Conservation (phyloP, 2,329 filamentous ascomycete species). For the Sporothrix curviconia region DNA sequence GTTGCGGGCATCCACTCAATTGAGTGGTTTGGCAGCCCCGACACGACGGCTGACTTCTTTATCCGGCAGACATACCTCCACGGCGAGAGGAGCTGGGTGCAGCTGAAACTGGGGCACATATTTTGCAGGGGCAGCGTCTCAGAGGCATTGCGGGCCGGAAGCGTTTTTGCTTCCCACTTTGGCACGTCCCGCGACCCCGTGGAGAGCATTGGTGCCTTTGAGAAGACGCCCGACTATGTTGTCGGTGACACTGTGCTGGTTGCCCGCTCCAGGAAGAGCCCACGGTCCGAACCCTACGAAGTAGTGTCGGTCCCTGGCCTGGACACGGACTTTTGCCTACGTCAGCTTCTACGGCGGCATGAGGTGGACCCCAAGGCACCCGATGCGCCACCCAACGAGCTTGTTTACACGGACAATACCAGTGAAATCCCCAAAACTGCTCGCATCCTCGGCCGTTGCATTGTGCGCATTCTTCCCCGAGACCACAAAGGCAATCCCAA, state of each 20-base stretch:
- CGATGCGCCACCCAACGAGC: conserved; percentile 45
- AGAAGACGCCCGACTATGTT: conserved; percentile 28
- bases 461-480: conserved; percentile 48
- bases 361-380: conserved; percentile 29
- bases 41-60: conserved; percentile 49
- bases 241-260: conserved; percentile 57
- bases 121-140: conserved; percentile 35
- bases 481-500: conserved; percentile 39
- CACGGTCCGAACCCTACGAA: conserved; percentile 54
- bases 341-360: conserved; percentile 45
- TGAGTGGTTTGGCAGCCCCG: conserved; percentile 48
- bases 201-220: not conserved
- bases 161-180: not conserved
- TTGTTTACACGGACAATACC: conserved; percentile 48
- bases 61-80: conserved; percentile 63
- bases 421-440: conserved; percentile 28
- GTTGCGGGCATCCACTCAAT: conserved; percentile 53
- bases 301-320: conserved; percentile 37
- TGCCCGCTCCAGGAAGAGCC: conserved; percentile 24
- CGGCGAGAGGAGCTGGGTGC: conserved; percentile 54
- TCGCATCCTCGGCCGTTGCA: conserved; percentile 49
- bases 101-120: conserved; percentile 49
- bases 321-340: conserved; percentile 33
- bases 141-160: conserved; percentile 1
- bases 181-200: not conserved